Percentiles rank a stretch among this genome's conserved stretches.
Evolutionary conservation across 768 basidiomycete species (phyloP).

Genomic region (Leccinum obscurum): DNA sequence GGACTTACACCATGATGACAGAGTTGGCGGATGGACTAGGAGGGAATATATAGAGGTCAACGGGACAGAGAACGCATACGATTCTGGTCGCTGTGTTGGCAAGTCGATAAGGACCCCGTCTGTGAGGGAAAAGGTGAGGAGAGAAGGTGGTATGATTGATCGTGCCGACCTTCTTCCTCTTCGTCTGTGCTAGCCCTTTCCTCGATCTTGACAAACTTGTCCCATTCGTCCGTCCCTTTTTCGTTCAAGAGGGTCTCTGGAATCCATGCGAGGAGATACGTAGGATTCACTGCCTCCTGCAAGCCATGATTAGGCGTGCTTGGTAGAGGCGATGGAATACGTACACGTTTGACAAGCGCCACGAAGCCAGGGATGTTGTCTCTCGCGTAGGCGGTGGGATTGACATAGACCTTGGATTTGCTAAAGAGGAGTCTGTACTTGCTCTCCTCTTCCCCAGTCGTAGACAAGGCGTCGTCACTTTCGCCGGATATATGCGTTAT

Average conservation of each 20-base stretch:
- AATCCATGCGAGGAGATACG: conserved; percentile 89
- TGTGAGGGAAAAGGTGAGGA: conserved; percentile 30
- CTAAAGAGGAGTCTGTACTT: conserved; percentile 79
- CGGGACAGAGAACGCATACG: conserved; percentile 95
- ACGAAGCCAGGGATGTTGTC: conserved; percentile 97
- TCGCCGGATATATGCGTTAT: conserved; percentile 47
- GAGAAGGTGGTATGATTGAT: background rate
- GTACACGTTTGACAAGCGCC: conserved; percentile 83
- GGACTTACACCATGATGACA: conserved; percentile 78
- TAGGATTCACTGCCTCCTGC: conserved; percentile 74
- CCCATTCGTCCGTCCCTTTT: conserved; percentile 81
- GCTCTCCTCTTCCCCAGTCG: conserved; percentile 47
- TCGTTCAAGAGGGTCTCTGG: conserved; percentile 84
- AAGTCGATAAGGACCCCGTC: conserved; percentile 86
- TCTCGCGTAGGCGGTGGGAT: conserved; percentile 86
- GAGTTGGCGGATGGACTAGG: conserved; percentile 77
- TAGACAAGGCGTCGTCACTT: conserved; percentile 18
- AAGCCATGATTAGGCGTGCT: conserved; percentile 10
- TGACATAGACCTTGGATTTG: conserved; percentile 94
- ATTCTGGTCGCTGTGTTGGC: conserved; percentile 80
- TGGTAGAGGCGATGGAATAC: conserved; percentile 28
- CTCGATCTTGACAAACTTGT: conserved; percentile 87
- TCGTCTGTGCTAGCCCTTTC: conserved; percentile 57
- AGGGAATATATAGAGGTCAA: conserved; percentile 88
- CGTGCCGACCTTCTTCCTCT: conserved; percentile 66